Percentiles rank a stretch among this genome's conserved stretches.
phyloP scores from a whole-genome alignment of 192 early-diverging fungal species.

The Coemansia sp. region DNA sequence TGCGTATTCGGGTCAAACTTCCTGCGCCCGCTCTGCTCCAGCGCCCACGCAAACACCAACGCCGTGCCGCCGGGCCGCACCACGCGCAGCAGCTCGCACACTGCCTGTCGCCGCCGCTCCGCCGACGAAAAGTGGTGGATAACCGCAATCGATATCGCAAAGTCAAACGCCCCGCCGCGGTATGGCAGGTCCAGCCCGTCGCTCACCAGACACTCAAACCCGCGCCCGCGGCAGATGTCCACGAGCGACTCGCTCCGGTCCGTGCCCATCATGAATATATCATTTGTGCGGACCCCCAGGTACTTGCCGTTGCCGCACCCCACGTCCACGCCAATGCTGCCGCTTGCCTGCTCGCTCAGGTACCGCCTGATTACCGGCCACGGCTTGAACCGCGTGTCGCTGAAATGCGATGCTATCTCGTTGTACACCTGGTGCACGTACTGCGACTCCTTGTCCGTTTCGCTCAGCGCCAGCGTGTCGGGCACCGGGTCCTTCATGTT shows the following conservation, averaged over 20 bases:
- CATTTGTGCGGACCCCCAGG: slow-evolving; percentile 71
- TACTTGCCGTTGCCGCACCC: slow-evolving; percentile 99
- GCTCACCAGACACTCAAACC: slow-evolving; percentile 78
- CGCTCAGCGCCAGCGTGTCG: slow-evolving; percentile 30
- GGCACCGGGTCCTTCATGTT: slow-evolving; percentile 30
- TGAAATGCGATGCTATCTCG: slow-evolving; percentile 89
- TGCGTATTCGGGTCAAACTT: slow-evolving; percentile 74
- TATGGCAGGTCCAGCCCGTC: slow-evolving; percentile 81
- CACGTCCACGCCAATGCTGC: slow-evolving; percentile 88
- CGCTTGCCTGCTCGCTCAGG: slow-evolving; percentile 57
- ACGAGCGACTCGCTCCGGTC: slow-evolving; percentile 82
- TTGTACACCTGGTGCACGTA: slow-evolving; percentile 94
- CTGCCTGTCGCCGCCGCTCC: slow-evolving; percentile 68
- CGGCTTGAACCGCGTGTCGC: slow-evolving; percentile 94
- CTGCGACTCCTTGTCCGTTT: slow-evolving; percentile 62
- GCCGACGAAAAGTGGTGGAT: slow-evolving; percentile 89
- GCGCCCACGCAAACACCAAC: slow-evolving; percentile 94
- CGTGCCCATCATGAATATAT: slow-evolving; percentile 78
- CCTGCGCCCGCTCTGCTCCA: slow-evolving; percentile 83
- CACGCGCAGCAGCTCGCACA: slow-evolving; percentile 78
- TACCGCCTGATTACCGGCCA: slow-evolving; percentile 96
- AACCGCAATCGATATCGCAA: slow-evolving; percentile 93
- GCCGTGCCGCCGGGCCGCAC: slow-evolving; percentile 64
- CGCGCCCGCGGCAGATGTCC: slow-evolving; percentile 66
- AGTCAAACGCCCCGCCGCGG: slow-evolving; percentile 75